These are phyloP conservation scores for Pichia sp. DNA, from an alignment of 1,139 yeast genomes.

Conservation along the genomic window DNA sequence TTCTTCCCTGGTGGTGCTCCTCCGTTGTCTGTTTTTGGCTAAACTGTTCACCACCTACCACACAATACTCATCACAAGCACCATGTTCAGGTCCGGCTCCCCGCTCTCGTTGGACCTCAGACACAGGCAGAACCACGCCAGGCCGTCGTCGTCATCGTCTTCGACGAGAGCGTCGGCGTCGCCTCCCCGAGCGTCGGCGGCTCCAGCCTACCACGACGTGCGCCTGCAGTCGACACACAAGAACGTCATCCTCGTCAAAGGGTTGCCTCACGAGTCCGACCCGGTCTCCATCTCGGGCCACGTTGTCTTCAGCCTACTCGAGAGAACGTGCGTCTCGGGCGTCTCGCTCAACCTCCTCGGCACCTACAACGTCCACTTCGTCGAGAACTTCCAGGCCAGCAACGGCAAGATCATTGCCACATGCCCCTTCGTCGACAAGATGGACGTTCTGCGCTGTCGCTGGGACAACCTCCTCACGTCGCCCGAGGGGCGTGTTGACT, in stretches of 20 bases:
- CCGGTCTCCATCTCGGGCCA: constrained; percentile 52
- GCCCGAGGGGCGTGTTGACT: constrained; percentile 39
- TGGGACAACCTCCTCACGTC: constrained; percentile 59
- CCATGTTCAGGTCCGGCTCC: constrained; percentile 1
- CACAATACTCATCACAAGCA: too few relatives aligned
- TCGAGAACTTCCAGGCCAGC: constrained; percentile 34
- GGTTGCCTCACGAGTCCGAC: constrained; percentile 57
- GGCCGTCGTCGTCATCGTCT: not conserved
- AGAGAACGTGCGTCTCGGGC: constrained; percentile 38
- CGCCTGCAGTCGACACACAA: constrained; percentile 49
- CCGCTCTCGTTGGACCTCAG: constrained; percentile 1
- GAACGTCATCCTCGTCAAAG: constrained; percentile 51
- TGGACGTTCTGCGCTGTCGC: constrained; percentile 43
- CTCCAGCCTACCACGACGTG: constrained; percentile 21
- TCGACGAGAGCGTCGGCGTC: not conserved
- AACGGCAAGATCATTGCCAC: constrained; percentile 13
- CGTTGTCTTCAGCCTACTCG: constrained; percentile 39
- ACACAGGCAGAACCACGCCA: not conserved
- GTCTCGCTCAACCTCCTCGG: constrained; percentile 50
- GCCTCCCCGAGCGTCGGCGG: not conserved
- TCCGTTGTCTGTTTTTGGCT: too few relatives aligned
- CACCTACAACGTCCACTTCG: constrained; percentile 51
- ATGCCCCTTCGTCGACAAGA: constrained; percentile 27
- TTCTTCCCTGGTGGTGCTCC: too few relatives aligned
- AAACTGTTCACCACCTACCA: too few relatives aligned